Base-by-base conservation (phyloP, 257 asterid species). In the Thymus quinquecostatus region DNA sequence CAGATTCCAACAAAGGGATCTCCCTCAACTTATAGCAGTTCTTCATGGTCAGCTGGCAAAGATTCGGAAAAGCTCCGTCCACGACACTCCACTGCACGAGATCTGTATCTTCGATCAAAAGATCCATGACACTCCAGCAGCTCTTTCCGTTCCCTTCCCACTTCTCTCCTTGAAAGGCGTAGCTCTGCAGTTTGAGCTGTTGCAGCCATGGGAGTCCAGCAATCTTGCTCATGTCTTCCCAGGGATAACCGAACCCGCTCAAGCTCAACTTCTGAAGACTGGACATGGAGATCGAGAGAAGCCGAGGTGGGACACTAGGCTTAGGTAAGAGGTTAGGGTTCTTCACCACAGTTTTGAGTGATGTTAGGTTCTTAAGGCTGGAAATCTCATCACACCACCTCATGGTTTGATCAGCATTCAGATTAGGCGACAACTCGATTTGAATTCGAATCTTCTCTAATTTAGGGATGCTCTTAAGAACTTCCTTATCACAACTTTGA, bases 241-340 rank as follows among this genome's bases (percentile, higher is more conserved):
- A 56, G 2, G 61, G 61, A 28, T 56, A 56, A 9, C 61, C 61
- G 3, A 21, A 55, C 38, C 61, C 61, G 40, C 61, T 56, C 61
- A 56, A 10, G 2, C 61, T 56, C 61, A 56, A 56, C 14, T 56
- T 56, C 6, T 29, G 11, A 56, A 56, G 38, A 56, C 7, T 9
- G 2, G 1, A 0, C 2, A 56, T 4, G 7, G 38, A 3, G n/a
- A 48, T 1, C n/a, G 38, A 9, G 8, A 56, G 61, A 56, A 30
- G n/a, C 40, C 38, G 61, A 29, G 61, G 61, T 30, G 40, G 38
- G 38, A 9, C n/a, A 2, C 11, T 51, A 4, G 58, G 29, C 32
- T 51, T 21, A 7, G 8, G 12, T 38, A 56, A 28, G 36, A 56
- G 6, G 28, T 56, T 30, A 29, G 61, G 61, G 61, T 29, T 8